Percentiles rank a stretch among this genome's conserved stretches.
phyloP scores from a whole-genome alignment of 192 early-diverging fungal species.

The Chytriomyces sp. region DNA sequence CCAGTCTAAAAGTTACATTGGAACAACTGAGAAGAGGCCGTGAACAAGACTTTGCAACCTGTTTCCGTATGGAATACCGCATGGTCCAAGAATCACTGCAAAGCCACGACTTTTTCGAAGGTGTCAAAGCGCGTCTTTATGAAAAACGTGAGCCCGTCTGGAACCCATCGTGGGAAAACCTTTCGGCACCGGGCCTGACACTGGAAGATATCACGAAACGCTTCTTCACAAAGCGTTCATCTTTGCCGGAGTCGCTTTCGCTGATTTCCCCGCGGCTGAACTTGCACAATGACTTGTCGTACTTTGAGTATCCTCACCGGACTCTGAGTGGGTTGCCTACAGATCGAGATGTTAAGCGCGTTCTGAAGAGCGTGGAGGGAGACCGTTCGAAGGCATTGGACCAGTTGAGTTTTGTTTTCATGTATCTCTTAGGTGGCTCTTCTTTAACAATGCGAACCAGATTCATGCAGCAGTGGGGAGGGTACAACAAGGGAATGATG shows the following conservation, averaged over 20 bases:
- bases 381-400: neutral
- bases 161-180: slow-evolving; percentile 64
- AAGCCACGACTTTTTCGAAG: slow-evolving; percentile 84
- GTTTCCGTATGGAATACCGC: slow-evolving; percentile 83
- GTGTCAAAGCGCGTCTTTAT: slow-evolving; percentile 78
- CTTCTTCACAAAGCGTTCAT: slow-evolving; percentile 24
- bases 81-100: slow-evolving; percentile 75
- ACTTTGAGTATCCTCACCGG: slow-evolving; percentile 56
- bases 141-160: slow-evolving; percentile 73
- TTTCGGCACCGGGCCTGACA: slow-evolving; percentile 11
- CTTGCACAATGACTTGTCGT: slow-evolving; percentile 42
- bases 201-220: slow-evolving; percentile 32
- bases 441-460: neutral
- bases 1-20: slow-evolving; percentile 85
- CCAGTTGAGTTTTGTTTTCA: neutral
- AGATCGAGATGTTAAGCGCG: slow-evolving; percentile 45
- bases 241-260: neutral
- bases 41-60: slow-evolving; percentile 70
- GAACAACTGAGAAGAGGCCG: slow-evolving; percentile 76
- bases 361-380: slow-evolving; percentile 35
- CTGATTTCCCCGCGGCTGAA: slow-evolving; percentile 11
- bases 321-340: slow-evolving; percentile 52
- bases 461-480: slow-evolving; percentile 55
- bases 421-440: neutral
- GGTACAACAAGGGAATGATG: slow-evolving; percentile 48